These are phyloP conservation scores for Punica granatum DNA, from an alignment of 345 rosid genomes.

Conservation along the genomic window DNA sequence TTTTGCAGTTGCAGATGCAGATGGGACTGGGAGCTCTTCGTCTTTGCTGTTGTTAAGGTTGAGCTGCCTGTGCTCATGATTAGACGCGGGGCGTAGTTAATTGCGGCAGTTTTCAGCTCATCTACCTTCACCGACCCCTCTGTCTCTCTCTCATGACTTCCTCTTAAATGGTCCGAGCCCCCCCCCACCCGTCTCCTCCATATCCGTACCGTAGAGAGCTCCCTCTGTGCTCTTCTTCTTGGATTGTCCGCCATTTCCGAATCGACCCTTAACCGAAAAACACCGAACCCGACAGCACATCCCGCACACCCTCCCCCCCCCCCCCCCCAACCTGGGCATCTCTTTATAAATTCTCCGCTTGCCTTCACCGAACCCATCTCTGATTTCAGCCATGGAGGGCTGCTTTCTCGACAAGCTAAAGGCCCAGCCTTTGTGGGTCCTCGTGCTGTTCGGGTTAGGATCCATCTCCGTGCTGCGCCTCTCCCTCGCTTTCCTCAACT, in stretches of 20 bases:
- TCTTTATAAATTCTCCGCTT: no score
- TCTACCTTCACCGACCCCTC: slow-evolving; percentile 33
- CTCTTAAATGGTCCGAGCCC: background rate
- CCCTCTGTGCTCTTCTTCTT: background rate
- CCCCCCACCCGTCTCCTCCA: background rate
- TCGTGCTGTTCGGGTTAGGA: slow-evolving; percentile 47
- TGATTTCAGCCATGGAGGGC: slow-evolving; percentile 34
- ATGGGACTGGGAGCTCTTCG: no score
- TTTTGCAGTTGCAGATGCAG: no score
- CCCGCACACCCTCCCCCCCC: no score
- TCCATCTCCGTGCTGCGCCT: slow-evolving; percentile 43
- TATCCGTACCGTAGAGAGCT: background rate
- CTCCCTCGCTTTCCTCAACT: slow-evolving; percentile 33
- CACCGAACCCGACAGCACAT: no score
- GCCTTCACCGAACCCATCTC: background rate
- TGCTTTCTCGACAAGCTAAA: slow-evolving; percentile 39
- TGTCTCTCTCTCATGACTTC: background rate
- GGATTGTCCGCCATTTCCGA: background rate
- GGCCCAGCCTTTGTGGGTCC: slow-evolving; percentile 62
- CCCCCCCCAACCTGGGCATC: no score
- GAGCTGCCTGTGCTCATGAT: no score
- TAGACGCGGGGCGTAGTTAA: slow-evolving; percentile 24
- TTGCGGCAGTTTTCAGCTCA: slow-evolving; percentile 62
- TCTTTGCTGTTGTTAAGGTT: no score
- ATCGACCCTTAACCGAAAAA: background rate